phyloP scores from a whole-genome alignment of 768 basidiomycete species.

The Amanita pallidorosea region DNA sequence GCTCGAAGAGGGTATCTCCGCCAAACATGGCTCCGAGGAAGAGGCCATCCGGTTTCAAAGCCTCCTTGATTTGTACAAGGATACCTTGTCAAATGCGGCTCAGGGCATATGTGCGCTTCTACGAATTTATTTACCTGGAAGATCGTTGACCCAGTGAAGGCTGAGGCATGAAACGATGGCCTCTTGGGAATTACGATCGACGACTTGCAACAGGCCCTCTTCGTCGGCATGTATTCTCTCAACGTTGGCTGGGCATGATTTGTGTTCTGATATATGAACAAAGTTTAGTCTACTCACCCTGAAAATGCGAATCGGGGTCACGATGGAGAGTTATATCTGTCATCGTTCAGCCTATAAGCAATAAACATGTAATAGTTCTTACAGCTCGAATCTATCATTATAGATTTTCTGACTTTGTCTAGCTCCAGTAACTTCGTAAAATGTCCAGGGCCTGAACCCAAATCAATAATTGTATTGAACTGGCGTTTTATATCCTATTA shows the following conservation, averaged over 20 bases:
- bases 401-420: conserved; percentile 55
- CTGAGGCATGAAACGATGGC: conserved; percentile 86
- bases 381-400: conserved; percentile 89
- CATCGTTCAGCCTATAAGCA: not conserved
- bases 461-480: conserved; percentile 72
- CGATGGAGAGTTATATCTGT: conserved; percentile 63
- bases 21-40: conserved; percentile 94
- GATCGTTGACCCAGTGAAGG: conserved; percentile 96
- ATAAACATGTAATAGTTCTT: conserved; percentile 9
- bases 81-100: conserved; percentile 39
- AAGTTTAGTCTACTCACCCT: conserved; percentile 40
- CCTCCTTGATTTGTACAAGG: conserved; percentile 78
- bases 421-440: conserved; percentile 74
- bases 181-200: conserved; percentile 74
- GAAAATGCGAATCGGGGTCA: conserved; percentile 71
- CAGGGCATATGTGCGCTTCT: not conserved
- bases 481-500: conserved; percentile 82
- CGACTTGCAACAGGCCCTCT: conserved; percentile 57
- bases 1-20: conserved; percentile 92
- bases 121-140: conserved; percentile 56
- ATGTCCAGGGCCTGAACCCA: conserved; percentile 88
- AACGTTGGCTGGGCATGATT: conserved; percentile 47
- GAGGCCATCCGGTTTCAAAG: conserved; percentile 81
- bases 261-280: conserved; percentile 1
- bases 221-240: conserved; percentile 78